Evolutionary conservation across 164 flowering plant species (phyloP), one percentile per base, ranked within the genome.

Genomic region (Brasenia schreberi): DNA sequence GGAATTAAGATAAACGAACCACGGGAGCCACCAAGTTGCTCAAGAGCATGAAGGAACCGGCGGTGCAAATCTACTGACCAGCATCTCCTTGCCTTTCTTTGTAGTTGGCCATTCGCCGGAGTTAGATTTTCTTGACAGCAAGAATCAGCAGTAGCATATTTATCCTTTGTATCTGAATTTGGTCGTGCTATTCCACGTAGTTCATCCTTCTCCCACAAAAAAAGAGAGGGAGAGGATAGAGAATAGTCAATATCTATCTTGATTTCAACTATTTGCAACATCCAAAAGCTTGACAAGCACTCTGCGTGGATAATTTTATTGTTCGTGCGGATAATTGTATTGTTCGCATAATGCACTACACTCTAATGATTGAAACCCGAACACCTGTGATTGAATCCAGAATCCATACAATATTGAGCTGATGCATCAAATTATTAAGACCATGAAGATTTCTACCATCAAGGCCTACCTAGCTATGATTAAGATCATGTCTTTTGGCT

Each of bases 31-130:
- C 98, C 98, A 23, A 94, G 93, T 65, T 89, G 92, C 69, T 89
- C 87, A 45, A 94, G 89, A 42, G 96, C 85, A 43, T 82, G 72
- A 61, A 89, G 68, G 78, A 94, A 94, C 5, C 90, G 72, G 70
- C 79, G 73, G 68, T 94, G 98, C 68, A 94, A 77, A 74, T 91
- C 97, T 42, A 86, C 87, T 5, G 96, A 94, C 98, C 98, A 94
- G 68, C 87, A 78, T 69, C 98, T 71, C 75, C 98, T 83, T 4
- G 78, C 66, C 68, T 93, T 93, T 65, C 91, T 81, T 39, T 75
- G 76, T 4, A 42, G 6, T 11, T 63, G 27, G 6, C 76, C 77
- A 44, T 39, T 9, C 45, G 19, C 1, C 68, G 19, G 0, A 23
- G 14, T 17, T 18, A 59, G 69, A 44, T 77, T 77, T 64, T 78